phyloP scores from a whole-genome alignment of 176 grass and related monocot species.

The Lolium multiflorum region DNA sequence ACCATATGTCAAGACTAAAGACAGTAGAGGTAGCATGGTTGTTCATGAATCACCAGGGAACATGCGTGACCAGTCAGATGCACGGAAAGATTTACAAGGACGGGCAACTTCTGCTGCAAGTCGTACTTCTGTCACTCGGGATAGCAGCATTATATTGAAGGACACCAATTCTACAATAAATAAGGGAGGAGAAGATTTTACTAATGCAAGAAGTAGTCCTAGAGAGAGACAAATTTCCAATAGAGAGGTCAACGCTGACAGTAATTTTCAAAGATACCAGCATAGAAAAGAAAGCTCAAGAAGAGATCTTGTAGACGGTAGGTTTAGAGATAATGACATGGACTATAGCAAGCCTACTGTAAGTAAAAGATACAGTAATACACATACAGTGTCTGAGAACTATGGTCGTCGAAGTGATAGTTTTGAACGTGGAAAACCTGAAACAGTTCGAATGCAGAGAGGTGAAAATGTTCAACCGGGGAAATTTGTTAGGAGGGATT shows the following conservation, averaged over 20 bases:
- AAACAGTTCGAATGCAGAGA: conserved; percentile 33
- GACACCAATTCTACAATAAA: conserved; percentile 12
- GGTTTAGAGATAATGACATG: conserved; percentile 25
- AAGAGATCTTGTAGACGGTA: conserved; percentile 30
- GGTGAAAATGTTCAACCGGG: conserved; percentile 39
- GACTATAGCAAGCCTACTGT: conserved; percentile 31
- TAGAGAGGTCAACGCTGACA: background rate
- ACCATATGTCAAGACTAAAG: conserved; percentile 37
- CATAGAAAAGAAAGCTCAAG: conserved; percentile 33
- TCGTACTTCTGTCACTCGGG: background rate
- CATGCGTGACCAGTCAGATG: conserved; percentile 32
- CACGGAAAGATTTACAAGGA: conserved; percentile 33
- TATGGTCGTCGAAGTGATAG: conserved; percentile 35
- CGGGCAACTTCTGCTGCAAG: background rate
- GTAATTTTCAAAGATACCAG: conserved; percentile 40
- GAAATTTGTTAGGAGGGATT: conserved; percentile 47
- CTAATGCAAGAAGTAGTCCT: conserved; percentile 9
- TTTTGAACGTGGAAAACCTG: conserved; percentile 29
- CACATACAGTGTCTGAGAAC: conserved; percentile 15
- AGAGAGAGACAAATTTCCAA: conserved; percentile 19
- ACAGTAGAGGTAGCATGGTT: conserved; percentile 23
- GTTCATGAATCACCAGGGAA: conserved; percentile 40
- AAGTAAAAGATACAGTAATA: conserved; percentile 33
- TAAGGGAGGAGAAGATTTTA: conserved; percentile 22
- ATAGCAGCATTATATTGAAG: conserved; percentile 25